phyloP scores from a whole-genome alignment of 2,329 filamentous ascomycete genomes.

The Exophiala viscosa region DNA sequence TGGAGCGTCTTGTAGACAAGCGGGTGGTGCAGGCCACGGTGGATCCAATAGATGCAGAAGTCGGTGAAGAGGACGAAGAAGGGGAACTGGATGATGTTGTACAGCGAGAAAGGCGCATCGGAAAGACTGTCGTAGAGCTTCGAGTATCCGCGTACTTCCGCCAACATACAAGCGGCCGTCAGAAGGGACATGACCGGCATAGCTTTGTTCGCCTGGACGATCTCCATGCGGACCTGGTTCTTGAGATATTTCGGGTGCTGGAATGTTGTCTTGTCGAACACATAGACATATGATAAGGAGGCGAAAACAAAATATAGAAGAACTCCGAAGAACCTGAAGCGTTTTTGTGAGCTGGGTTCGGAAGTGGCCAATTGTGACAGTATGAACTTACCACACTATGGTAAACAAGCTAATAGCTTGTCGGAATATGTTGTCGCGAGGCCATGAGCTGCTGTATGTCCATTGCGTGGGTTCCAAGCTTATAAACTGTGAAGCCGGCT shows the following conservation, averaged over 20 bases:
- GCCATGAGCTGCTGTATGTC: constrained; percentile 74
- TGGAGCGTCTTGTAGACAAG: constrained; percentile 80
- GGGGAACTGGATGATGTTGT: constrained; percentile 79
- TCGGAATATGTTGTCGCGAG: constrained; percentile 71
- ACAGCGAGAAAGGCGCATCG: constrained; percentile 72
- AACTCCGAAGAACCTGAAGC: constrained; percentile 73
- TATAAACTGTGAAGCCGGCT: constrained; percentile 69
- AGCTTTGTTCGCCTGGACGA: constrained; percentile 69
- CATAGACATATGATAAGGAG: constrained; percentile 75
- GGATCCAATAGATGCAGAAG: constrained; percentile 86
- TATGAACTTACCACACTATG: constrained; percentile 70
- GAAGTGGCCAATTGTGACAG: constrained; percentile 28
- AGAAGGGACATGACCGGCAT: constrained; percentile 80
- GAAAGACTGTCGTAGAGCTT: constrained; percentile 79
- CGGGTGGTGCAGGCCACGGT: constrained; percentile 79
- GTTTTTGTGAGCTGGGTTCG: constrained; percentile 3
- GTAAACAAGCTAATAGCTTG: constrained; percentile 73
- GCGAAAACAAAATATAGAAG: constrained; percentile 82
- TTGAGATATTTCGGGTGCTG: constrained; percentile 92
- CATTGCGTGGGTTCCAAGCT: constrained; percentile 66
- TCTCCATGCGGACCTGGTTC: constrained; percentile 85
- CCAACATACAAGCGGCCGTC: constrained; percentile 75
- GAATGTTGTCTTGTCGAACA: constrained; percentile 88
- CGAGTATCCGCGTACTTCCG: constrained; percentile 77
- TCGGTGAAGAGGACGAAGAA: constrained; percentile 86